phyloP scores from a whole-genome alignment of 1,284 basidiomycete genomes.

The Rhodofomes roseus region DNA sequence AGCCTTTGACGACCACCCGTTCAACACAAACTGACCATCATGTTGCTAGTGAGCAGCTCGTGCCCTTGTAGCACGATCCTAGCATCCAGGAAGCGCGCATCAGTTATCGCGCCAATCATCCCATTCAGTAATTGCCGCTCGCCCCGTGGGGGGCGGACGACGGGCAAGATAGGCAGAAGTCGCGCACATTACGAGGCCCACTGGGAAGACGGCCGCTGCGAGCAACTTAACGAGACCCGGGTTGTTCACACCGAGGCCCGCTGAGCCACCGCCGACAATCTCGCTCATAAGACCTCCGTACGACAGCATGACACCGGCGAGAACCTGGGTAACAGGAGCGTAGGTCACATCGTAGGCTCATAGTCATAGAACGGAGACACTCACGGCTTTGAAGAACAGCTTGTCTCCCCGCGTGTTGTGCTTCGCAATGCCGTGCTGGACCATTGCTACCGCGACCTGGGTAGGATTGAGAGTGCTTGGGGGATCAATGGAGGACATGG shows the following conservation, averaged over 20 bases:
- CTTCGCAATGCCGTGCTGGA: slow-evolving; percentile 55
- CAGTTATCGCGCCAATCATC: slow-evolving; percentile 3
- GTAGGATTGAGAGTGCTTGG: slow-evolving; percentile 58
- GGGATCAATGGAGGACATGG: slow-evolving; percentile 24
- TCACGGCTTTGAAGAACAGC: slow-evolving; percentile 64
- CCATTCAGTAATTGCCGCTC: background rate
- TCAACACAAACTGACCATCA: slow-evolving; percentile 49
- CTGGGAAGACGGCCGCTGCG: slow-evolving; percentile 67
- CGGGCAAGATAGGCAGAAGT: background rate
- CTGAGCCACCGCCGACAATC: slow-evolving; percentile 57
- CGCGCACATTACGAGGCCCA: slow-evolving; percentile 69
- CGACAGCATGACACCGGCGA: slow-evolving; percentile 67
- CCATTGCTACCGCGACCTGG: slow-evolving; percentile 54
- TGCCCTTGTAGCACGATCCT: slow-evolving; percentile 73
- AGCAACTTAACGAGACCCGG: slow-evolving; percentile 67
- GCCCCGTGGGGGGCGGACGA: background rate
- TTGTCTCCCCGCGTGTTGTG: slow-evolving; percentile 58
- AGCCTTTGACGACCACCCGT: background rate
- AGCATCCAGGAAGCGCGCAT: background rate
- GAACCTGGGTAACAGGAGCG: slow-evolving; percentile 52
- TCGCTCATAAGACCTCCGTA: slow-evolving; percentile 67
- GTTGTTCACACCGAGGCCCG: slow-evolving; percentile 45
- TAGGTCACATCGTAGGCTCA: background rate
- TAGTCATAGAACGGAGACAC: slow-evolving; percentile 19
- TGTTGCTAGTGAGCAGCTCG: slow-evolving; percentile 71